Evolutionary conservation across 2,329 filamentous ascomycete species (phyloP), one percentile per base, ranked within the genome.

Genomic region (Alternaria postmessia): DNA sequence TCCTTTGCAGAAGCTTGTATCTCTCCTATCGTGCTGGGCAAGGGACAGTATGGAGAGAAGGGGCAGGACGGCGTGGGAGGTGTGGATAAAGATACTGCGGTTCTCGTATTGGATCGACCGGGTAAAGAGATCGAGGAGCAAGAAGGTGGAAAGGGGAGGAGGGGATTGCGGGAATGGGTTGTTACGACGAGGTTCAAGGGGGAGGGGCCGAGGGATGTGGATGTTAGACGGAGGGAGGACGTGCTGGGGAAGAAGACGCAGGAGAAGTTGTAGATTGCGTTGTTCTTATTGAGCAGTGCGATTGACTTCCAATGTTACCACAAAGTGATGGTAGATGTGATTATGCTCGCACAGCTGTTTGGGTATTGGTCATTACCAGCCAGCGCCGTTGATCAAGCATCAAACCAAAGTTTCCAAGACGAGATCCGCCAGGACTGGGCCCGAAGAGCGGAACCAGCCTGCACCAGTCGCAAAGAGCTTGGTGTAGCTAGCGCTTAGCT

Each of bases 131-230:
- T 88, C 4, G 82, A 85, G 59, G 80, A 74, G 20, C 81, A 84
- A 62, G 82, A 78, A 30, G 28, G 8, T 9, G 28, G 28, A 4
- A 76, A 75, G 7, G 81, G 77, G 4, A 80, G 84, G 65, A 80
- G 68, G 61, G 87, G 87, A 0, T 79, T 86, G 24, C 75, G 66
- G 26, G 85, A 88, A 52, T 82, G 84, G 68, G 85, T 88, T 49
- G 82, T 89, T 26, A 77, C 87, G 20, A 84, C 87, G 7, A 82
- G 81, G 49, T 88, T 88, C 58, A 81, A 76, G 64, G 84, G 85
- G 56, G 85, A 86, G 59, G 85, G 85, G 18, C 85, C 86, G 22
- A 79, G 85, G 63, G 80, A 87, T 63, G 79, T 89, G 38, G 83
- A 85, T 59, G 83, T 89, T 8, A 71, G 79, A 63, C 68, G 69